Evolutionary conservation across 768 basidiomycete genomes (phyloP).

Genomic region (Coprinopsis cinerea): DNA sequence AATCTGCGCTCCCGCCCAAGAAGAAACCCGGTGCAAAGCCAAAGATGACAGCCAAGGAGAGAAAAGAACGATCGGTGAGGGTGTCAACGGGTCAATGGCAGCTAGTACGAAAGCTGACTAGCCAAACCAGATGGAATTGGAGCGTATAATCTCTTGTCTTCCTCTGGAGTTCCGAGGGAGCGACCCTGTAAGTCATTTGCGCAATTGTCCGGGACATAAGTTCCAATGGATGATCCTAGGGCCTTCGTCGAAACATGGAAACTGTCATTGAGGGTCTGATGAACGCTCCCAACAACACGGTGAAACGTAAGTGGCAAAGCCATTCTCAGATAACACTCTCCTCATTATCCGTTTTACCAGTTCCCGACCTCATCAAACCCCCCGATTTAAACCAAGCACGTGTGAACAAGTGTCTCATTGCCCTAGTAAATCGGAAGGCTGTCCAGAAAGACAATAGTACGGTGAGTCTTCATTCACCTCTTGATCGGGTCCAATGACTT

Average conservation of each 20-base stretch:
- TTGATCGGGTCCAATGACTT: neutral
- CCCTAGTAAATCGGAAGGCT: conserved; percentile 81
- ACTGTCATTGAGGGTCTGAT: conserved; percentile 72
- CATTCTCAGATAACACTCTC: neutral
- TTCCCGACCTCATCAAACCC: conserved; percentile 67
- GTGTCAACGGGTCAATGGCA: neutral
- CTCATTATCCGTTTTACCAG: conserved; percentile 30
- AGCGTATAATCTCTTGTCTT: conserved; percentile 66
- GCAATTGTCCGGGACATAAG: neutral
- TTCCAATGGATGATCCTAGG: conserved; percentile 32
- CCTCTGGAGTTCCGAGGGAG: conserved; percentile 89
- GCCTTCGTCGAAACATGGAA: conserved; percentile 73
- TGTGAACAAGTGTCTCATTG: conserved; percentile 91
- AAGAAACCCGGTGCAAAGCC: conserved; percentile 52
- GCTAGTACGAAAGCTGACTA: too few relatives aligned
- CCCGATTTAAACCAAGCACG: conserved; percentile 86
- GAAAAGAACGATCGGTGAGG: conserved; percentile 74
- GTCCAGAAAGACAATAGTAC: conserved; percentile 69
- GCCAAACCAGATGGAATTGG: conserved; percentile 63
- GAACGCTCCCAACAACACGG: conserved; percentile 51
- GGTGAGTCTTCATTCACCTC: conserved; percentile 22
- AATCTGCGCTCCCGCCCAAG: conserved; percentile 35
- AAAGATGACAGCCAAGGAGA: conserved; percentile 73
- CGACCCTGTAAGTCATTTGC: conserved; percentile 58
- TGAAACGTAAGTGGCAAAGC: conserved; percentile 48